These are phyloP conservation scores for Pseudocercospora fuligena DNA, from an alignment of 2,329 filamentous ascomycete species.

Conservation along the genomic window DNA sequence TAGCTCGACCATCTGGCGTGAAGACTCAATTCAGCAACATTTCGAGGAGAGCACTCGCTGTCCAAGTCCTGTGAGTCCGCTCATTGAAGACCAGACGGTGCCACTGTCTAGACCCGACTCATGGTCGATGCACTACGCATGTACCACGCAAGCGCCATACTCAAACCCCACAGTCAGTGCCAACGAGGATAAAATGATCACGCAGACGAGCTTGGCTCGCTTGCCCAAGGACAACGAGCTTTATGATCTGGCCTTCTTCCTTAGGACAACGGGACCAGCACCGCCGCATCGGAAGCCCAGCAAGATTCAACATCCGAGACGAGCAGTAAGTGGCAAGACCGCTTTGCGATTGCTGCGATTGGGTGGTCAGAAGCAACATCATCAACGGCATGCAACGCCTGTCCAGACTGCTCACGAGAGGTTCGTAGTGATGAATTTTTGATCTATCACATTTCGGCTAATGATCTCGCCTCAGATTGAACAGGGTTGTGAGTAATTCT, in stretches of 20 bases:
- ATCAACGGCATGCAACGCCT: conserved; percentile 16
- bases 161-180: conserved; percentile 13
- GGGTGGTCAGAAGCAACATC: conserved; percentile 19
- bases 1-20: conserved; percentile 34
- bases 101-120: conserved; percentile 31
- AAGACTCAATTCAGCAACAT: conserved; percentile 36
- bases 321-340: conserved; percentile 37
- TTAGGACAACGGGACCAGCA: conserved; percentile 45
- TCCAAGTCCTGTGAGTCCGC: conserved; percentile 17
- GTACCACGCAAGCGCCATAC: conserved; percentile 37
- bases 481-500: conserved; percentile 20
- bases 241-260: conserved; percentile 45
- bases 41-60: conserved; percentile 28
- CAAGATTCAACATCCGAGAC: conserved; percentile 33
- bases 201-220: conserved; percentile 36
- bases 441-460: conserved; percentile 22
- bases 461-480: conserved; percentile 19
- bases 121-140: conserved; percentile 37
- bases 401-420: conserved; percentile 32
- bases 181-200: conserved; percentile 38
- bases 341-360: conserved; percentile 39
- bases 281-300: conserved; percentile 37
- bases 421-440: conserved; percentile 21
- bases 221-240: conserved; percentile 37
- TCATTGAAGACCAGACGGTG: conserved; percentile 18